Base-by-base conservation (phyloP, 2,329 filamentous ascomycete species). In the Ceratocystis huliohia region DNA sequence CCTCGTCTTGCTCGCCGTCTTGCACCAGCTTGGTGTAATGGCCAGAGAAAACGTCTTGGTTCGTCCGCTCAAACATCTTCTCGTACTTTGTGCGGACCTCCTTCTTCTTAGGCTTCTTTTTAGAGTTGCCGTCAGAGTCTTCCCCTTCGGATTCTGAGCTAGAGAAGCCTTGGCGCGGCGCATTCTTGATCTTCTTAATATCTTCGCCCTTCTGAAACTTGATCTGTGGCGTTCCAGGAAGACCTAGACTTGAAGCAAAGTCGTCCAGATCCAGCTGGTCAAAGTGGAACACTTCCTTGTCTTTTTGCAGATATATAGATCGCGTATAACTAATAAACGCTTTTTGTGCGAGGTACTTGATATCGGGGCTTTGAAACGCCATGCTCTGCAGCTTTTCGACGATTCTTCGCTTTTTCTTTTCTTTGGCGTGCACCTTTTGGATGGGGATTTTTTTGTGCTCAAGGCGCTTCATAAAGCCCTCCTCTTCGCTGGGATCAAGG, bases 331-430 rank as follows among this genome's bases (percentile, higher is more conserved):
- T 93, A 71, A 93, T 87, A 72, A 99, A 99, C 0, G 94, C 91
- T 75, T 97, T 99, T 73, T 97, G 93, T 0, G 89, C 95, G 0
- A 97, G 81, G 70, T 97, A 97, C 73, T 97, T 97, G 70, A 97
- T 78, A 70, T 96, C 89, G 0, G 91, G 88, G 70, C 96, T 90
- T 75, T 96, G 89, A 78, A 97, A 99, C 72, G 91, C 96, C 87
- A 96, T 91, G 71, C 89, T 92, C 73, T 96, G 93, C 48, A 99
- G 76, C 72, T 96, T 88, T 68, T 88, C 86, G 71, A 87, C 85
- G 74, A 99, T 89, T 69, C 84, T 89, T 75, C 88, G 85, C 76
- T 95, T 92, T 78, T 96, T 97, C 77, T 90, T 92, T 67, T 91
- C 84, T 71, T 88, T 87, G 45, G 96, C 86, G 68, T 93, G 93